These are phyloP conservation scores for Amoeboaphelidium protococcarum DNA, from an alignment of 371 early-diverging fungal species.

Conservation along the genomic window DNA sequence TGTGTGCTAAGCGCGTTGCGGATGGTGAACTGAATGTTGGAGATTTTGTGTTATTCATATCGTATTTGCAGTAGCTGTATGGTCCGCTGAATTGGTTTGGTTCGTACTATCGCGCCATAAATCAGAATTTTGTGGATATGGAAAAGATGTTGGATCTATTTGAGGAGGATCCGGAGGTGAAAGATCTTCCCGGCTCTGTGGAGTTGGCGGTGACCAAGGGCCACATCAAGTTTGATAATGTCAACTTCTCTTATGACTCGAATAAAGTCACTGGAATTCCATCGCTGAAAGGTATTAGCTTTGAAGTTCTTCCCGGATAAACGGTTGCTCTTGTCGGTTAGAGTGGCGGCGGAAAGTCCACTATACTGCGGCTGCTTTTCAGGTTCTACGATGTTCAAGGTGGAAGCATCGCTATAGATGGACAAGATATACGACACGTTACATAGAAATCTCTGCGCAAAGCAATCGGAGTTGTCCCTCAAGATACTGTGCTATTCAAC, in stretches of 20 bases:
- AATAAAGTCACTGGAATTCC: no score
- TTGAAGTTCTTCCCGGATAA: no score
- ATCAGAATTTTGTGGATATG: constrained; percentile 73
- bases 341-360: constrained; percentile 14
- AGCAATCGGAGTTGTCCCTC: constrained; percentile 63
- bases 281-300: no score
- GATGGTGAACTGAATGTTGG: constrained; percentile 39
- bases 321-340: constrained; percentile 48
- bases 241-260: neutral
- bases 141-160: constrained; percentile 70
- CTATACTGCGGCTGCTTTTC: constrained; percentile 10
- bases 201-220: neutral
- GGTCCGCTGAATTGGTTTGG: constrained; percentile 37
- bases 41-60: constrained; percentile 58
- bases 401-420: constrained; percentile 67
- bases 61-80: constrained; percentile 54
- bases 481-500: constrained; percentile 42
- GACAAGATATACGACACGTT: constrained; percentile 45
- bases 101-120: constrained; percentile 26
- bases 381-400: constrained; percentile 47
- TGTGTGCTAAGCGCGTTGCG: constrained; percentile 49
- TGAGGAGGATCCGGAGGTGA: constrained; percentile 34
- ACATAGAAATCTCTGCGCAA: constrained; percentile 32
- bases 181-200: constrained; percentile 11
- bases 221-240: neutral